Evolutionary conservation across 768 basidiomycete genomes (phyloP).

Genomic region (Leccinum subtestaceum): DNA sequence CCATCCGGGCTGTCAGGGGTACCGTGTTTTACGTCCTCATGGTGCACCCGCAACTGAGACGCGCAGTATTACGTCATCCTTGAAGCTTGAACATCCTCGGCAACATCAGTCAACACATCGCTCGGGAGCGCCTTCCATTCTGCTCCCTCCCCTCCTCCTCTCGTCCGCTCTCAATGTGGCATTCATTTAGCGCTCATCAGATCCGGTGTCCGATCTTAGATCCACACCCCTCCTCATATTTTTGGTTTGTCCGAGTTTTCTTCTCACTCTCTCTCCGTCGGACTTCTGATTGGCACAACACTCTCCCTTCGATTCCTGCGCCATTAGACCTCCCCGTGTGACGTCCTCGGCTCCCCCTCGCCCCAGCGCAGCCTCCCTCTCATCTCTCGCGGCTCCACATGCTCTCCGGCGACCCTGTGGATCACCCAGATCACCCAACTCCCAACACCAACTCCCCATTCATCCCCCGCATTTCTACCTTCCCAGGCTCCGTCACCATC

Average conservation of each 20-base stretch:
- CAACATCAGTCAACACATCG: not conserved
- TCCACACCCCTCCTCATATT: constrained; percentile 7
- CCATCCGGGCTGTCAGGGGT: constrained; percentile 13
- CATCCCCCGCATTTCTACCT: not conserved
- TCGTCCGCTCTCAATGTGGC: not conserved
- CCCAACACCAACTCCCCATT: not conserved
- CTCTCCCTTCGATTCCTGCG: not conserved
- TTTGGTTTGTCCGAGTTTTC: constrained; percentile 6
- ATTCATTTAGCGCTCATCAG: constrained; percentile 10
- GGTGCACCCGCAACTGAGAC: constrained; percentile 12
- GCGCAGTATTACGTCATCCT: constrained; percentile 7
- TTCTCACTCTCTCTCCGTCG: constrained; percentile 9
- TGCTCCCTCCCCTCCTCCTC: not conserved
- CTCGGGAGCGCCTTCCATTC: constrained; percentile 20
- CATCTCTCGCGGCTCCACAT: constrained; percentile 2
- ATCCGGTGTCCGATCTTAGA: constrained; percentile 16
- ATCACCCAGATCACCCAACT: not conserved
- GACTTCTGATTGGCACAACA: not conserved
- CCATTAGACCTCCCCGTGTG: not conserved
- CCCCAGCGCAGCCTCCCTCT: not conserved
- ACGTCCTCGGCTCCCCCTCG: not conserved
- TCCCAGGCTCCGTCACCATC: constrained; percentile 3
- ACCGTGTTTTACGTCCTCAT: constrained; percentile 20
- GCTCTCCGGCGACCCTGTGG: not conserved
- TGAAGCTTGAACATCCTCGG: constrained; percentile 13